Evolutionary conservation across 352 stramenopile genomes (phyloP).

Genomic region (Globisporangium paroecandrum): DNA sequence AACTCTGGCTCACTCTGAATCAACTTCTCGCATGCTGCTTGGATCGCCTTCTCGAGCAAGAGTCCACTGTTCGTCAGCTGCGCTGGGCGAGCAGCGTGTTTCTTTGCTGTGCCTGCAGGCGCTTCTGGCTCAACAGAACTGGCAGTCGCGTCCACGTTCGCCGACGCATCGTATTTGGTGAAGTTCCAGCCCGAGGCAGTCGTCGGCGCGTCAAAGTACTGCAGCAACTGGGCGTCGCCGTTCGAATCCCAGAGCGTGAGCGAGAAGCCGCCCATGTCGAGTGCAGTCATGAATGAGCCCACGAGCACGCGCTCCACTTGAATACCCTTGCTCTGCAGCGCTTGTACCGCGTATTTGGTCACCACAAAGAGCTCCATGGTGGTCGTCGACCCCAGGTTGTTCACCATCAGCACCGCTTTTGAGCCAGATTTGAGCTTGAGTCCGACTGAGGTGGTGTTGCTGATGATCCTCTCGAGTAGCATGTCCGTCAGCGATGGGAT

Average conservation of each 20-base stretch:
- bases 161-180: slow-evolving; percentile 38
- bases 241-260: slow-evolving; percentile 87
- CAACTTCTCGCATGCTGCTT: slow-evolving; percentile 68
- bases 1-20: slow-evolving; percentile 88
- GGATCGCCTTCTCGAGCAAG: slow-evolving; percentile 59
- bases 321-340: slow-evolving; percentile 55
- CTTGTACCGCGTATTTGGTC: slow-evolving; percentile 70
- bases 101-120: slow-evolving; percentile 19
- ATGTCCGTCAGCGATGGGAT: slow-evolving; percentile 44
- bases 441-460: slow-evolving; percentile 29
- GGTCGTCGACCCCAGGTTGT: slow-evolving; percentile 94
- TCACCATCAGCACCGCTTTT: slow-evolving; percentile 89
- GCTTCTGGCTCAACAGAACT: slow-evolving; percentile 33
- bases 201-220: slow-evolving; percentile 56
- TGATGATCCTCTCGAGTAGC: slow-evolving; percentile 54
- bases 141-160: slow-evolving; percentile 21
- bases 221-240: slow-evolving; percentile 42
- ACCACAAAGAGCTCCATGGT: slow-evolving; percentile 96
- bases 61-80: slow-evolving; percentile 36
- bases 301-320: slow-evolving; percentile 88
- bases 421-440: slow-evolving; percentile 35
- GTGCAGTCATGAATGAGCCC: slow-evolving; percentile 95
- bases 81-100: slow-evolving; percentile 34
- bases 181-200: slow-evolving; percentile 69
- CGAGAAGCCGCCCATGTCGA: slow-evolving; percentile 97